Conservation (phyloP, 257 asterid genomes). For the Solanum ahanhuiri region DNA sequence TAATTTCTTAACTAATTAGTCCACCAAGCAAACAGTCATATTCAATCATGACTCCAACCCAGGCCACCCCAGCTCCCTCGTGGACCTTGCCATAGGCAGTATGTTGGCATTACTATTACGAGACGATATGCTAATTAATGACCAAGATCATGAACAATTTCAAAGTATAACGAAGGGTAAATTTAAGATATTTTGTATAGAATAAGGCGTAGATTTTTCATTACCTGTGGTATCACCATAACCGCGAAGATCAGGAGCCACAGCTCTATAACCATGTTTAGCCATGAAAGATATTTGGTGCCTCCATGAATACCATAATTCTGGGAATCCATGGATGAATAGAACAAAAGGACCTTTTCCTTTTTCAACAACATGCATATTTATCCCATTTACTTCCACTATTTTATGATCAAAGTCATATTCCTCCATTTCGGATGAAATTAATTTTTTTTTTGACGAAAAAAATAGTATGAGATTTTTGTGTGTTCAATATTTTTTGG, state of each 20-base stretch:
- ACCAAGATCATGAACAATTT: not conserved
- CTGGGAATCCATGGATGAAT: conserved; percentile 80
- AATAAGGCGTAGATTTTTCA: not conserved
- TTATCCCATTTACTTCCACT: conserved; percentile 39
- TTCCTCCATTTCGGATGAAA: conserved; percentile 28
- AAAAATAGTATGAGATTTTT: not conserved
- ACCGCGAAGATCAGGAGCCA: conserved; percentile 75
- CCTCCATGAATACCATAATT: conserved; percentile 93
- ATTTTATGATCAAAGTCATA: conserved; percentile 31
- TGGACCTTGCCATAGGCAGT: not conserved
- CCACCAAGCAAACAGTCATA: not conserved
- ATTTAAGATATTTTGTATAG: not conserved
- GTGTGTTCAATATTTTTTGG: not conserved
- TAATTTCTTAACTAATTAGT: not conserved
- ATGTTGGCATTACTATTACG: not conserved
- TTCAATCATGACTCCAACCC: not conserved
- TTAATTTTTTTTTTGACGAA: not conserved
- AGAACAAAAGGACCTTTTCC: conserved; percentile 69
- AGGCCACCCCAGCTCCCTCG: not conserved
- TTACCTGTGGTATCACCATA: conserved; percentile 70
- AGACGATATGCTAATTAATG: not conserved
- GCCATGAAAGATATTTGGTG: conserved; percentile 84
- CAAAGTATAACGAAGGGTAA: not conserved
- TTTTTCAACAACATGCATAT: conserved; percentile 58
- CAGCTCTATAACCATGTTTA: conserved; percentile 52